Conservation (phyloP, 1,284 basidiomycete genomes). For the Apiotrichum porosum region DNA sequence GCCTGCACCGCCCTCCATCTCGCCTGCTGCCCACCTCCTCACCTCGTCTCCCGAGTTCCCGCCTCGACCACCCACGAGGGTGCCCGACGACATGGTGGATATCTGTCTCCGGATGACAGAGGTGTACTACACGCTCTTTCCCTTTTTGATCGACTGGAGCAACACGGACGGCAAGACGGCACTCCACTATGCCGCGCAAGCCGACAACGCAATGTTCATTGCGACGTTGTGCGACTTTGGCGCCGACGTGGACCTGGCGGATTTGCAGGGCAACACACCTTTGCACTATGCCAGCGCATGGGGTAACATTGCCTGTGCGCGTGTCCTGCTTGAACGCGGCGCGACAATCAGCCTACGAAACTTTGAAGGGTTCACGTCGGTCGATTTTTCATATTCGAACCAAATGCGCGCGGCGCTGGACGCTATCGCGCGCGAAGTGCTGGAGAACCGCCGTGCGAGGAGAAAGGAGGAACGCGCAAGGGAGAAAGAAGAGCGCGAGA, state of each 20-base stretch:
- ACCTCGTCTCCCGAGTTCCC: slow-evolving; percentile 26
- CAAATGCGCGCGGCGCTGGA: slow-evolving; percentile 27
- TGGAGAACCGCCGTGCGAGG: slow-evolving; percentile 21
- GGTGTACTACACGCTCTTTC: slow-evolving; percentile 43
- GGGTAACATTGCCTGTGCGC: slow-evolving; percentile 61
- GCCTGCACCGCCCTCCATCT: slow-evolving; percentile 49
- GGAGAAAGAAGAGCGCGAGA: slow-evolving; percentile 8
- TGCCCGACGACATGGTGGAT: slow-evolving; percentile 20
- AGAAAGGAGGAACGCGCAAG: slow-evolving; percentile 10
- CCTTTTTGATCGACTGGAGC: slow-evolving; percentile 82
- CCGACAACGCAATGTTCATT: slow-evolving; percentile 82
- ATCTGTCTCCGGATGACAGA: slow-evolving; percentile 33
- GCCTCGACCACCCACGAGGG: slow-evolving; percentile 11
- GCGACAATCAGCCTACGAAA: slow-evolving; percentile 77
- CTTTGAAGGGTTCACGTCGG: slow-evolving; percentile 82
- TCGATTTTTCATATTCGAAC: slow-evolving; percentile 82
- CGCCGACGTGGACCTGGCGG: slow-evolving; percentile 79
- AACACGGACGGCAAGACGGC: slow-evolving; percentile 84
- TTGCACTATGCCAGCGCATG: slow-evolving; percentile 63
- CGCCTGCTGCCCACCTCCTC: slow-evolving; percentile 26
- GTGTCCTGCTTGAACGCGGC: slow-evolving; percentile 79
- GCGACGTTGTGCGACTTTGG: slow-evolving; percentile 68
- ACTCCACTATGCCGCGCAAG: slow-evolving; percentile 77
- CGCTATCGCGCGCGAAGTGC: slow-evolving; percentile 26
- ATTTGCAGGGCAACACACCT: slow-evolving; percentile 85